Evolutionary conservation across 768 basidiomycete species (phyloP).

Genomic region (Roridomyces roridus): DNA sequence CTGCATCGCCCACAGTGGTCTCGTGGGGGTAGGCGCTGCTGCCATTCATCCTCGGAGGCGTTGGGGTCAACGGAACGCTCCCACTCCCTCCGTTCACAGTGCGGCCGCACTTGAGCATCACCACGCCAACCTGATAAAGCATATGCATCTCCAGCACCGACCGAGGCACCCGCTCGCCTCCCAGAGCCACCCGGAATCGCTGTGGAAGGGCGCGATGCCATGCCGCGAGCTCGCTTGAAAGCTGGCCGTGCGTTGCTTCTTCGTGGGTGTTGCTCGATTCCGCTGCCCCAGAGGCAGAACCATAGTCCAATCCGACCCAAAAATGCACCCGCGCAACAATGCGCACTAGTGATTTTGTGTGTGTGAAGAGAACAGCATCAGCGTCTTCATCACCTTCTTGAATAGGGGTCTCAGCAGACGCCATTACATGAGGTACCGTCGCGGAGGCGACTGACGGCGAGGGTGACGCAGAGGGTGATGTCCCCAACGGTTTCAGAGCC

Average conservation of each 20-base stretch:
- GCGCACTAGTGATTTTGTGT: conserved; percentile 27
- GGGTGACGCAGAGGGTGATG: not conserved
- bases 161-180: conserved; percentile 23
- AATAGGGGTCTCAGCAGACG: not conserved
- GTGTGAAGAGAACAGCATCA: conserved; percentile 25
- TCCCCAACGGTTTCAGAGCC: conserved; percentile 18
- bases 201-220: conserved; percentile 34
- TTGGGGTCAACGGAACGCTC: not conserved
- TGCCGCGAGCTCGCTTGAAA: conserved; percentile 30
- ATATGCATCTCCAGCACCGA: conserved; percentile 36
- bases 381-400: not conserved
- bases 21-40: not conserved
- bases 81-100: too few species aligned
- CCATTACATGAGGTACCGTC: not conserved
- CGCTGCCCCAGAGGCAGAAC: too few species aligned
- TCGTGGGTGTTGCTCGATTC: not conserved
- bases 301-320: conserved; percentile 30
- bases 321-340: conserved; percentile 35
- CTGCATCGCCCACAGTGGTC: conserved; percentile 24
- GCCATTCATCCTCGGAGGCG: conserved; percentile 9
- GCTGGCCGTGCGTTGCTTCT: conserved; percentile 14
- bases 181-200: conserved; percentile 32
- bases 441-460: not conserved
- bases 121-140: conserved; percentile 35
- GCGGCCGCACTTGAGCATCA: conserved; percentile 29